Evolutionary conservation across 2,329 filamentous ascomycete genomes (phyloP).

Genomic region (Verticillium nonalfalfae): DNA sequence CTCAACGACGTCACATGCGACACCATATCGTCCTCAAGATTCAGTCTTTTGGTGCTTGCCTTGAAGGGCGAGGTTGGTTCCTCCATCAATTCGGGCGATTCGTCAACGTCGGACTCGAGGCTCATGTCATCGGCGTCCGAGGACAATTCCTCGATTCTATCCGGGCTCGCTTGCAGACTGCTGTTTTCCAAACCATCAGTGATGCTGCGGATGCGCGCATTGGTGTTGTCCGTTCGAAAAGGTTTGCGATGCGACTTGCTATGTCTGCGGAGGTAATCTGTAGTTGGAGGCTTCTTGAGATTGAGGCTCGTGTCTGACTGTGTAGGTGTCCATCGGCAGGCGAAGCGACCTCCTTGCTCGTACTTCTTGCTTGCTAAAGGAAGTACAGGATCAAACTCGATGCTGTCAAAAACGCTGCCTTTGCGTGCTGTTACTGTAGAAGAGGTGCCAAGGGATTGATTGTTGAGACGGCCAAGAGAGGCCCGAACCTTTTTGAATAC

Average conservation of each 20-base stretch:
- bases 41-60: conserved; percentile 33
- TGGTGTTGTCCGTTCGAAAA: conserved; percentile 17
- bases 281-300: conserved; percentile 32
- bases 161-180: conserved; percentile 29
- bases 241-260: conserved; percentile 30
- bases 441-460: conserved; percentile 11
- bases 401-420: conserved; percentile 45
- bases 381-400: conserved; percentile 46
- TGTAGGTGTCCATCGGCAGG: conserved; percentile 30
- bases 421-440: conserved; percentile 21
- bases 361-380: conserved; percentile 53
- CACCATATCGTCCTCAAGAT: conserved; percentile 44
- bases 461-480: conserved; percentile 26
- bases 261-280: conserved; percentile 41
- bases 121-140: conserved; percentile 45
- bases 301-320: conserved; percentile 21
- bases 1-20: conserved; percentile 45
- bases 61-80: conserved; percentile 44
- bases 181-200: conserved; percentile 24
- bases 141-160: conserved; percentile 27
- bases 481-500: conserved; percentile 53
- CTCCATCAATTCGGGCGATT: conserved; percentile 42
- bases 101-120: conserved; percentile 49
- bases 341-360: conserved; percentile 47
- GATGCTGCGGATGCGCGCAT: conserved; percentile 29